Base-by-base conservation (phyloP, 768 basidiomycete genomes). In the Amanita subjunquillea region DNA sequence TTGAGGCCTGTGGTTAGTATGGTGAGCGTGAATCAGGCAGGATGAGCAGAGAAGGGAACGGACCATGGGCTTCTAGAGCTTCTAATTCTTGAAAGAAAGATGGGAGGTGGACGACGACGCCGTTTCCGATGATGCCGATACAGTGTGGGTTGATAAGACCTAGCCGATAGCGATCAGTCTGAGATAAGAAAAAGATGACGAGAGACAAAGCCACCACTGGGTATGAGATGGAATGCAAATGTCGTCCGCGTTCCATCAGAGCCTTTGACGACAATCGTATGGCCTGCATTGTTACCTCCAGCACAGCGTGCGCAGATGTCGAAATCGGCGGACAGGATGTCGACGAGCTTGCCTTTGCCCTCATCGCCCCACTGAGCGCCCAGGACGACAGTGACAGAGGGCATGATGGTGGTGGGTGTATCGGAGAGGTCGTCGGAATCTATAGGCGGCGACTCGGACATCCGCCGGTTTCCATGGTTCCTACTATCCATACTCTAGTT, bases 241-340 rank as follows among this genome's bases (percentile, higher is more conserved):
- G 83, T 92, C 58, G 79, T 93, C 69, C 82, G 80, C 54, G 80
- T 72, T 42, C 79, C 78, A 55, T 89, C 79, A 43, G 82, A 77
- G 9, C 80, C 78, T 23, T 79, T 66, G 4, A 83, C 90, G 57
- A 99, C 86, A 66, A 99, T 97, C 22, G 96, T 98, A 70, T 99
- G 96, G 2, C 96, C 96, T 22, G 96, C 96, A 65, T 99, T 99
- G 73, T 97, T 98, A 9, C 96, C 96, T 12, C 96, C 96, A 10
- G 96, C 96, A 65, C 92, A 97, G 44, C 96, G 80, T 17, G 93
- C 95, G 62, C 94, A 98, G 64, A 98, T 66, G 67, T 99, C 96
- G 54, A 80, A 76, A 40, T 94, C 80, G 12, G 87, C 89, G 37
- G 93, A 80, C 58, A 99, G 78, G 63, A 99, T 91, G 66, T 99